Evolutionary conservation across 768 basidiomycete species (phyloP).

Genomic region (Auriscalpium orientale): DNA sequence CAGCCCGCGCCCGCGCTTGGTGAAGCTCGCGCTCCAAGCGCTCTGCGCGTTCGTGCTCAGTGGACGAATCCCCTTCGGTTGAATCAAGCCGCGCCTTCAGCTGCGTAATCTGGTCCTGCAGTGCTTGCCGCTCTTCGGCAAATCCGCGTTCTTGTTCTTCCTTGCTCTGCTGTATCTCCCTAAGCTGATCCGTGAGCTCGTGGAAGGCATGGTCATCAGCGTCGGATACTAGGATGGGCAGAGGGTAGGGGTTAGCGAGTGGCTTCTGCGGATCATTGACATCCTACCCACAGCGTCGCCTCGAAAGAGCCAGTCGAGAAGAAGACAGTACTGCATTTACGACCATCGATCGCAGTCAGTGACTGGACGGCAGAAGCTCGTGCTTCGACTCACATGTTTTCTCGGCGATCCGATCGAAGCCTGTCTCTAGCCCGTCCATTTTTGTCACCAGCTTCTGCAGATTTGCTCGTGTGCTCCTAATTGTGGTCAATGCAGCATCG

Average conservation of each 20-base stretch:
- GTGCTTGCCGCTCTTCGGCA: conserved; percentile 46
- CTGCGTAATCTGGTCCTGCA: conserved; percentile 51
- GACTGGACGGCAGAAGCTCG: not conserved
- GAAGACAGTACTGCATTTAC: conserved; percentile 57
- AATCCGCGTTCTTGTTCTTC: conserved; percentile 47
- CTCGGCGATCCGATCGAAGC: conserved; percentile 84
- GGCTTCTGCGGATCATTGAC: not conserved
- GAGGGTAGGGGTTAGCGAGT: conserved; percentile 11
- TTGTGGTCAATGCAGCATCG: conserved; percentile 40
- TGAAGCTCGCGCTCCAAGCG: conserved; percentile 58
- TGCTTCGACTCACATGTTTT: conserved; percentile 54
- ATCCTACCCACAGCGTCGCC: conserved; percentile 57
- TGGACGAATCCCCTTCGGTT: conserved; percentile 27
- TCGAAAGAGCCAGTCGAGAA: conserved; percentile 60
- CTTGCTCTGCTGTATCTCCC: conserved; percentile 48
- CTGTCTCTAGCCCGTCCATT: conserved; percentile 74
- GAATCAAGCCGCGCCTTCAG: conserved; percentile 40
- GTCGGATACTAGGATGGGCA: conserved; percentile 45
- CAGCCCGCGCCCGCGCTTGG: conserved; percentile 53
- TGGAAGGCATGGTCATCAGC: conserved; percentile 70
- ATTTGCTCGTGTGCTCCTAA: conserved; percentile 51
- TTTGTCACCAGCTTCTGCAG: conserved; percentile 65
- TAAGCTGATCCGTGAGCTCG: conserved; percentile 64
- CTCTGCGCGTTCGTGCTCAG: conserved; percentile 47
- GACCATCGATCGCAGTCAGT: not conserved